Evolutionary conservation across 2,329 filamentous ascomycete genomes (phyloP), one percentile per base, ranked within the genome.

Genomic region (Talaromyces sp.): DNA sequence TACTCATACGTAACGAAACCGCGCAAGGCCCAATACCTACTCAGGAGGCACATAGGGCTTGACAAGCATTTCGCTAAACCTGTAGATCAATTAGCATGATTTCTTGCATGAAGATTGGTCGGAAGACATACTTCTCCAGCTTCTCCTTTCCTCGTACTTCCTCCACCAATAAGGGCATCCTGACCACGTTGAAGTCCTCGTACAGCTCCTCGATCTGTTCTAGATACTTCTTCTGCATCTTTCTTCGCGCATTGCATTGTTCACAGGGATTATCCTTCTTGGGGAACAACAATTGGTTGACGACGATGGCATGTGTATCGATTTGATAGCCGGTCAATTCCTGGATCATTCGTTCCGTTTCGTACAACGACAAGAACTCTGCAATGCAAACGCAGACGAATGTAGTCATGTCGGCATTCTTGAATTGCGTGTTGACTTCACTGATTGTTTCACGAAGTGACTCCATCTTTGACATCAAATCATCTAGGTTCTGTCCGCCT

Each of bases 341-440:
- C 83, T 99, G 95, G 71, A 99, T 98, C 95, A 99, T 98, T 71
- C 95, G 90, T 83, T 99, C 95, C 66, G 95, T 99, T 84, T 99
- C 95, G 81, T 99, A 99, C 59, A 99, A 84, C 40, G 89, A 93
- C 70, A 99, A 79, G 81, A 99, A 99, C 79, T 99, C 95, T 60
- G 95, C 91, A 76, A 99, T 99, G 77, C 95, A 96, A 65, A 99
- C 95, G 76, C 95, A 98, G 60, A 99, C 92, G 73, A 99, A 99
- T 0, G 95, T 99, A 23, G 93, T 97, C 71, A 97, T 86, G 68
- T 92, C 89, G 62, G 95, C 88, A 74, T 99, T 91, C 83, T 99
- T 97, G 86, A 99, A 99, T 78, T 99, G 95, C 57, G 90, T 86
- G 81, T 99, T 99, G 72, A 99, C 95, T 76, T 99, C 95, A 69